These are phyloP conservation scores for Calendula officinalis DNA, from an alignment of 129 eudicot genomes.

Conservation along the genomic window DNA sequence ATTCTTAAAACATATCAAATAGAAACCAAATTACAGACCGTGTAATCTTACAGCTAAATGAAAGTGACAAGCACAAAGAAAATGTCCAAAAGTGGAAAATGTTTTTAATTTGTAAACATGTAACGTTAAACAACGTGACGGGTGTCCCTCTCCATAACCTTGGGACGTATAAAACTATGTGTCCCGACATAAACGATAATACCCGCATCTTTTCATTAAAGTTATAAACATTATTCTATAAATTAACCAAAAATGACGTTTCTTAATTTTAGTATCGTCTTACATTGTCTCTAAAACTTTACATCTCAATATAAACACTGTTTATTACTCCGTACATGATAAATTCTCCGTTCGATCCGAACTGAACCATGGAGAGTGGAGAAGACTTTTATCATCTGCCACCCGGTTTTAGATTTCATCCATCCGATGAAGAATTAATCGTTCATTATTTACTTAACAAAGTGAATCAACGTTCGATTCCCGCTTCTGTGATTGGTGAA, in stretches of 20 bases:
- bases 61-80: slow-evolving; percentile 14
- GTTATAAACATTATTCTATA: slow-evolving; percentile 1
- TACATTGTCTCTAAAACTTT: slow-evolving; percentile 11
- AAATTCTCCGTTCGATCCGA: slow-evolving; percentile 13
- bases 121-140: slow-evolving; percentile 30
- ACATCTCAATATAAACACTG: slow-evolving; percentile 6
- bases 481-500: slow-evolving; percentile 49
- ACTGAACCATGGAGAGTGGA: slow-evolving; percentile 23
- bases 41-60: not conserved
- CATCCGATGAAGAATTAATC: slow-evolving; percentile 70
- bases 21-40: no score
- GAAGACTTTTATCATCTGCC: slow-evolving; percentile 36
- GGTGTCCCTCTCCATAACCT: slow-evolving; percentile 35
- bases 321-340: slow-evolving; percentile 4
- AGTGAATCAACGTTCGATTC: slow-evolving; percentile 39
- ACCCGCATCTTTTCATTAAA: slow-evolving; percentile 27
- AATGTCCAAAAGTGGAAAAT: slow-evolving; percentile 2
- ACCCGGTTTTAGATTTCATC: slow-evolving; percentile 71
- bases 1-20: no score
- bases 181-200: slow-evolving; percentile 30
- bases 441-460: slow-evolving; percentile 47
- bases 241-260: slow-evolving; percentile 19
- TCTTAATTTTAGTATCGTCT: slow-evolving; percentile 16
- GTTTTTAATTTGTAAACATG: slow-evolving; percentile 2
- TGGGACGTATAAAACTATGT: slow-evolving; percentile 25